Evolutionary conservation across 2,329 filamentous ascomycete species (phyloP), one percentile per base, ranked within the genome.

Genomic region (Dactylellina leptospora): DNA sequence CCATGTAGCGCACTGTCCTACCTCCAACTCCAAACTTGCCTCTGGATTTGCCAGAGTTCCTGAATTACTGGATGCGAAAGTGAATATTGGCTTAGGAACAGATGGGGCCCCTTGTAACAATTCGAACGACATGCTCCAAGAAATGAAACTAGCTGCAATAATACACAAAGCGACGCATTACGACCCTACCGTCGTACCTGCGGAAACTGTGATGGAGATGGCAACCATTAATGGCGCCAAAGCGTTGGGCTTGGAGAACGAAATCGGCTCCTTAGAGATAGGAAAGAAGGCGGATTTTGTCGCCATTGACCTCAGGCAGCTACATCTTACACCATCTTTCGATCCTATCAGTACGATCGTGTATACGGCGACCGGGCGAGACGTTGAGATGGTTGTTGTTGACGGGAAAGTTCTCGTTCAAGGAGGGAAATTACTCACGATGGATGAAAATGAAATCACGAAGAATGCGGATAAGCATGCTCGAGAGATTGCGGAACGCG

Each of bases 141-240:
- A 85, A 77, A 85, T 84, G 82, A 82, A 83, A 53, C 78, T 85
- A 0, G 82, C 83, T 0, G 81, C 80, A 0, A 82, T 85, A 9
- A 76, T 85, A 30, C 84, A 85, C 40, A 71, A 71, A 30, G 66
- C 66, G 20, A 71, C 66, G 1, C 66, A 71, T 36, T 58, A 56
- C 20, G 79, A 85, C 69, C 82, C 84, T 1, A 79, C 77, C 0
- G 73, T 79, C 0, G 77, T 84, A 0, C 79, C 79, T 0, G 83
- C 83, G 0, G 81, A 84, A 63, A 78, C 78, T 0, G 83, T 82
- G 1, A 76, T 84, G 23, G 81, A 83, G 74, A 84, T 85, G 82
- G 83, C 83, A 0, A 85, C 83, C 0, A 83, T 84, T 70, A 81
- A 83, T 54, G 83, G 82, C 0, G 83, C 83, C 0, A 80, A 78